Evolutionary conservation across 2,329 filamentous ascomycete genomes (phyloP), one percentile per base, ranked within the genome.

Genomic region (Fusarium sp.): DNA sequence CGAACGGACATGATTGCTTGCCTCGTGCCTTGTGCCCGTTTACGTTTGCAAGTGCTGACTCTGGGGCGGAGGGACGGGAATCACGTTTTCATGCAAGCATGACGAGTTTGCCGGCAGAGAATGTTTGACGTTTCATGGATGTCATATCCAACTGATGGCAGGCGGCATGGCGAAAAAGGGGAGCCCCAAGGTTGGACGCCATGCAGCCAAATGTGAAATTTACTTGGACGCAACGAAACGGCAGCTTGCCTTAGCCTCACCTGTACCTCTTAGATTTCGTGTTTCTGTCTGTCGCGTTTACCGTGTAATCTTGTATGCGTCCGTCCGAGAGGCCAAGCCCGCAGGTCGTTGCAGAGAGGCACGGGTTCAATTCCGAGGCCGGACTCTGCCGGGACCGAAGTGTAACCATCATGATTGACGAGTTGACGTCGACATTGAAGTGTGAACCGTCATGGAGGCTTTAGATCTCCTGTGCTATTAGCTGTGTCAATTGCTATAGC

Each of bases 61-160:
- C 45, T 65, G 32, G 37, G 34, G 35, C 50, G 25, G 30, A 20
- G 59, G 25, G 58, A 52, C 52, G 35, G 56, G 25, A 63, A 52
- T 43, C 52, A 58, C 41, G 41, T 71, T 37, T 35, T 64, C 54
- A 73, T 73, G 63, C 63, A 61, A 34, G 48, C 50, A 64, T 68
- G 72, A 72, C 64, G 68, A 61, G 72, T 50, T 52, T 52, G 16
- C 48, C 23, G 48, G 35, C 20, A 57, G 39, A 61, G 39, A 56
- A 25, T 10, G 30, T 37, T 45, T 32, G 45, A 32, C 34, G 39
- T 61, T 25, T 43, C 11, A 18, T 27, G 20, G 16, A 58, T 56
- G 48, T 58, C 30, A 66, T 41, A 4, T 43, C 37, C 39, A 61
- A 30, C 16, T 50, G 45, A 30, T 52, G 48, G 43, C 23, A 23